Base-by-base conservation (phyloP, 495 filamentous ascomycete genomes). In the Bacidia rubella region DNA sequence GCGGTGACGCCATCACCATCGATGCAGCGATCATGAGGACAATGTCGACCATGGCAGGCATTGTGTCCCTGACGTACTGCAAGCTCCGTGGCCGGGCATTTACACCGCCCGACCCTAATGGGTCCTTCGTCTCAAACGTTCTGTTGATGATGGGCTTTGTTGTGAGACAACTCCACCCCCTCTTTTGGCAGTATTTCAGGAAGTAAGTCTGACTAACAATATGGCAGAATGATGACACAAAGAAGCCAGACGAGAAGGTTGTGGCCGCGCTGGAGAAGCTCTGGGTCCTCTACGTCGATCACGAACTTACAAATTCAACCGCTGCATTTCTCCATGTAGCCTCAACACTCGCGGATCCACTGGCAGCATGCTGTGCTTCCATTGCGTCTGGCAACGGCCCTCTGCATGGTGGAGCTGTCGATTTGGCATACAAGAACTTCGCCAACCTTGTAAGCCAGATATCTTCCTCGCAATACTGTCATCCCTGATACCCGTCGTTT, bases 281-380 rank as follows among this genome's bases (percentile, higher is more conserved):
- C 1, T 75, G 71, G 62, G 65, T 70, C 9, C 60, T 77, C 1
- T 64, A 69, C 56, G 67, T 68, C 2, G 76, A 79, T 47, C 74
- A 79, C 47, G 76, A 73, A 51, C 66, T 76, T 59, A 76, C 77
- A 23, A 69, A 68, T 44, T 75, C 74, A 11, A 77, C 75, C 15
- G 64, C 73, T 0, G 71, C 71, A 1, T 66, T 77, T 32, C 66
- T 75, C 9, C 72, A 76, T 17, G 63, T 70, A 2, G 70, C 73
- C 1, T 77, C 72, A 12, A 65, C 71, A 0, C 62, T 76, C 3
- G 60, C 72, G 5, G 74, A 77, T 51, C 70, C 71, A 0, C 62
- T 69, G 47, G 68, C 68, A 11, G 61, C 68, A 11, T 53, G 70
- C 19, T 63, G 69, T 4, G 61, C 68, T 1, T 64, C 62, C 0